A percentile compares a stretch with the other conserved stretches of the same genome.
phyloP scores from a whole-genome alignment of 768 basidiomycete genomes.

The Gautieria morchelliformis region DNA sequence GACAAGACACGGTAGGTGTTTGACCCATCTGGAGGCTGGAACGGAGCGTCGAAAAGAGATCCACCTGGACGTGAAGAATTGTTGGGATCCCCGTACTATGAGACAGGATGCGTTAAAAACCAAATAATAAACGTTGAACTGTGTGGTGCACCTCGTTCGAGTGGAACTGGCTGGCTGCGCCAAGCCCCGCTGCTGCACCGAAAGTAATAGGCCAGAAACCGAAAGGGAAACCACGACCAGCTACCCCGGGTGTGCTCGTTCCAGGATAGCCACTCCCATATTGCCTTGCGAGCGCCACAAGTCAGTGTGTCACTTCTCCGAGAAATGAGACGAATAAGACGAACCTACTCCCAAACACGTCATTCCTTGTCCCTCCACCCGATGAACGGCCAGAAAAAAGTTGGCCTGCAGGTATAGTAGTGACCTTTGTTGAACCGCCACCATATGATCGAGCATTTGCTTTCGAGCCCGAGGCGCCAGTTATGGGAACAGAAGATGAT shows the following conservation, averaged over 20 bases:
- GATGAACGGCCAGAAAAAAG: slow-evolving; percentile 27
- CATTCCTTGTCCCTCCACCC: slow-evolving; percentile 42
- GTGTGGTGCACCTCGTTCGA: slow-evolving; percentile 31
- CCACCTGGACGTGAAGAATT: slow-evolving; percentile 46
- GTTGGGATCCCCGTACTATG: slow-evolving; percentile 34
- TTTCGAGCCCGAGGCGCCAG: not conserved
- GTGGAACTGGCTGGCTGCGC: slow-evolving; percentile 25
- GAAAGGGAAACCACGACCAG: slow-evolving; percentile 48
- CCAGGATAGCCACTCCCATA: slow-evolving; percentile 64
- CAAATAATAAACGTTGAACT: not conserved
- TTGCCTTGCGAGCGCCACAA: slow-evolving; percentile 21
- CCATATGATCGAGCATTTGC: slow-evolving; percentile 18
- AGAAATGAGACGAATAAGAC: slow-evolving; percentile 7
- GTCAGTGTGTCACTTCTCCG: slow-evolving; percentile 6
- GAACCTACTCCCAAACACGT: slow-evolving; percentile 37
- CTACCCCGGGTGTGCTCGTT: slow-evolving; percentile 32
- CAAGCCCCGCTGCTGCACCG: slow-evolving; percentile 22
- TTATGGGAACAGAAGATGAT: not conserved
- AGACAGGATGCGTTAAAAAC: slow-evolving; percentile 7
- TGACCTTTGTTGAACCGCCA: slow-evolving; percentile 20
- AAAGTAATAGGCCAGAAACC: slow-evolving; percentile 58
- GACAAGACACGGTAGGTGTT: slow-evolving; percentile 38
- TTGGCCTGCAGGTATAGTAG: slow-evolving; percentile 34
- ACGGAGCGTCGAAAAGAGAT: slow-evolving; percentile 26
- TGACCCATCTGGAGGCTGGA: slow-evolving; percentile 29